phyloP scores from a whole-genome alignment of 495 filamentous ascomycete species.

The Thermochaetoides thermophila region DNA sequence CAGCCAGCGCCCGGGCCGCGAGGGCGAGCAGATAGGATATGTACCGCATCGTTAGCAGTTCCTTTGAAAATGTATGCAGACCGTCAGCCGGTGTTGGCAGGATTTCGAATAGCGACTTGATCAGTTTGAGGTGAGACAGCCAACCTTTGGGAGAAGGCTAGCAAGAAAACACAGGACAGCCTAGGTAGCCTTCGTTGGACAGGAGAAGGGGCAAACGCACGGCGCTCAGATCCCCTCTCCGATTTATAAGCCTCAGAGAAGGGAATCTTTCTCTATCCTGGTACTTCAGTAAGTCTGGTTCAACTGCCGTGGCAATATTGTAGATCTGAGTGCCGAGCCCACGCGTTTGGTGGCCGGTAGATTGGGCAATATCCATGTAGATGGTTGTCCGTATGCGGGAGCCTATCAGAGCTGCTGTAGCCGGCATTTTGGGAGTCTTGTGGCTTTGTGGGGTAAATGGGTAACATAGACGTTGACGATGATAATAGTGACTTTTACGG shows the following conservation, averaged over 20 bases:
- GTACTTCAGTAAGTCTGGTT: neutral
- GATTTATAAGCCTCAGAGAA: neutral
- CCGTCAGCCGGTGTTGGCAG: neutral
- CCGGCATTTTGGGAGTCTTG: neutral
- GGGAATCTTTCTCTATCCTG: neutral
- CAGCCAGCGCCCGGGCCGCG: slow-evolving; percentile 14
- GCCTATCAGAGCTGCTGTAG: slow-evolving; percentile 5
- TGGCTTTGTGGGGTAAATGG: slow-evolving; percentile 1
- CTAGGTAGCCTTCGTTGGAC: too few species aligned
- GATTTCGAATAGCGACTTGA: too few species aligned
- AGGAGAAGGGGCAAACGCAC: neutral
- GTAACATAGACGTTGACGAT: slow-evolving; percentile 4
- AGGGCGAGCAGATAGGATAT: slow-evolving; percentile 24
- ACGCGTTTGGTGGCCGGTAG: slow-evolving; percentile 3
- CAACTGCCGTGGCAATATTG: slow-evolving; percentile 13
- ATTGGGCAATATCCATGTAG: slow-evolving; percentile 9
- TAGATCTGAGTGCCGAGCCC: slow-evolving; percentile 13
- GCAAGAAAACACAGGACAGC: too few species aligned
- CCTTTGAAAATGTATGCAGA: slow-evolving; percentile 22
- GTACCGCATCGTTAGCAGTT: slow-evolving; percentile 11
- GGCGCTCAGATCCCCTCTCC: too few species aligned
- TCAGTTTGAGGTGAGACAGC: too few species aligned
- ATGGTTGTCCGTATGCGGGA: slow-evolving; percentile 1
- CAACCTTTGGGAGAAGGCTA: too few species aligned
- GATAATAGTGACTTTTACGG: slow-evolving; percentile 4